Base-by-base conservation (phyloP, 177 flowering plant genomes). In the Vitis hybrid region DNA sequence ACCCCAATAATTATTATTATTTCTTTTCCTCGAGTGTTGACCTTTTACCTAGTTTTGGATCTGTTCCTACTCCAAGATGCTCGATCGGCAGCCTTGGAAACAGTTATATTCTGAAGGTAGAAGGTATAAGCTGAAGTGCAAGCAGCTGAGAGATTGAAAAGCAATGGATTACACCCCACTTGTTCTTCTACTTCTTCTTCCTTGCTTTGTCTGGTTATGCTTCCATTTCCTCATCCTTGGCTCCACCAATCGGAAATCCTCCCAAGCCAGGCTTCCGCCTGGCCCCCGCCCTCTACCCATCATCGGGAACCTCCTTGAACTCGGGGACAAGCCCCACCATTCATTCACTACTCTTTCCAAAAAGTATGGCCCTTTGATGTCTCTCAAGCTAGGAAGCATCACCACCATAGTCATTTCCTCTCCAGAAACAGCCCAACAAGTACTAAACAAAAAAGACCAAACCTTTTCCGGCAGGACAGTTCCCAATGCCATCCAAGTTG, bases 291-390 rank as follows among this genome's bases (percentile, higher is more conserved):
- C 65, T 21, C 48, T 69, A 4, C 73, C 77, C 2, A 16, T 74
- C 35, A n/a, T 74, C 32, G 73, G 77, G 1, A 74, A 60, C 73
- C 62, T 74, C 54, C 21, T 74, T 14, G 14, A 70, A n/a, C 70
- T 74, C 0, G 77, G 77, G 0, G 27, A 16, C 49, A 30, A 56
- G 6, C 77, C 73, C 15, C 77, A 69, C 52, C 65, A 51, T 9
- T 24, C 73, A n/a, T 21, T 74, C 6, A 27, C 69, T 9, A 2
- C 35, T 5, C 66, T 74, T 16, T 61, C 77, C 65, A 35, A 59
- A 16, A 58, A 11, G 9, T 60, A 74, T 15, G 77, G 77, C 15
- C 77, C 77, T 1, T 12, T 74, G n/a, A 74, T 74, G 70, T 30
- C 77, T 16, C 56, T 74, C 12, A 54, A 46, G 2, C 60, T 74